These are phyloP conservation scores for Psilocybe sp. DNA, from an alignment of 768 basidiomycete genomes.

Conservation along the genomic window DNA sequence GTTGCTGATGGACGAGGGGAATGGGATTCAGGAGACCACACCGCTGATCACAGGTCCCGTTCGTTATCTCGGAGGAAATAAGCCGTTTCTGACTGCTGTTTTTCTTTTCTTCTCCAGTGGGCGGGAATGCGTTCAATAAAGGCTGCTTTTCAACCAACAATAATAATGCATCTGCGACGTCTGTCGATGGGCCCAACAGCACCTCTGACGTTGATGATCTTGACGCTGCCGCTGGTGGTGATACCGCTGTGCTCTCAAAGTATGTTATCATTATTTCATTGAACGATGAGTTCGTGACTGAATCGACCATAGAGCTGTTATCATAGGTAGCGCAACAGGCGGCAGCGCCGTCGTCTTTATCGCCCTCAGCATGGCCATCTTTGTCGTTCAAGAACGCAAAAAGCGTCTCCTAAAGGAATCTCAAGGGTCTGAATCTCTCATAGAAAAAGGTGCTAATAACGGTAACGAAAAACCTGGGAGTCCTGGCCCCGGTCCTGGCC, in stretches of 20 bases:
- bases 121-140: conserved; percentile 25
- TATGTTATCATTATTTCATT: neutral
- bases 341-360: conserved; percentile 38
- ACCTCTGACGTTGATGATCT: neutral
- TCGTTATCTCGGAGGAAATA: neutral
- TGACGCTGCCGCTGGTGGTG: neutral
- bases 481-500: too few species aligned
- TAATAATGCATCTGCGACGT: conserved; percentile 1
- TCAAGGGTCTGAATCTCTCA: conserved; percentile 19
- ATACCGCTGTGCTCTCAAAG: conserved; percentile 11
- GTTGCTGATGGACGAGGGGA: conserved; percentile 41
- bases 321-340: conserved; percentile 44
- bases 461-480: conserved; percentile 5
- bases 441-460: conserved; percentile 16
- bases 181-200: neutral
- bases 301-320: conserved; percentile 29
- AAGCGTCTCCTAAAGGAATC: conserved; percentile 15
- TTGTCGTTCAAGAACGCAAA: conserved; percentile 37
- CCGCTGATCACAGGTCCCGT: conserved; percentile 38
- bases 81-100: neutral
- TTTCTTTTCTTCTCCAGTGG: conserved; percentile 19
- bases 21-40: conserved; percentile 37
- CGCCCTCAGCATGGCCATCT: conserved; percentile 39
- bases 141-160: conserved; percentile 10
- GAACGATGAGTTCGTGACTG: neutral